phyloP scores from a whole-genome alignment of 495 filamentous ascomycete species.

The Cercophora samala region DNA sequence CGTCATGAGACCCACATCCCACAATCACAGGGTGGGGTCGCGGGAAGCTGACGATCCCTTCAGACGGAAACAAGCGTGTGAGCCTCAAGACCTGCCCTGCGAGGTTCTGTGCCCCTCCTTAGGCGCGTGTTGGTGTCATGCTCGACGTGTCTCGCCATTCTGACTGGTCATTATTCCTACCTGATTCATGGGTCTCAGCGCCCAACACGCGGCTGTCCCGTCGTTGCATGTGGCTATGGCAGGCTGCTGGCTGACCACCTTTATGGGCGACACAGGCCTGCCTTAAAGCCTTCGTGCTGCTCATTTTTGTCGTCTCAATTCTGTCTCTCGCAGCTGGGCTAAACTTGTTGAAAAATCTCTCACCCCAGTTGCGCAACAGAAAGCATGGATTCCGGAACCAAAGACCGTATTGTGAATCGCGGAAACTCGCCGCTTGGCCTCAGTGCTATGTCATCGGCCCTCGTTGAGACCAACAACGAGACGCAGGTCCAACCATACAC shows the following conservation, averaged over 20 bases:
- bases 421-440: constrained; percentile 26
- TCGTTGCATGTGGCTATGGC: not conserved
- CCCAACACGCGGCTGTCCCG: not conserved
- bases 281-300: not conserved
- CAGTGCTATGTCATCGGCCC: constrained; percentile 7
- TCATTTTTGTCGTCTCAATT: not conserved
- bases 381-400: not conserved
- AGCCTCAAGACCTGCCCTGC: not conserved
- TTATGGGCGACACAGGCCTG: not conserved
- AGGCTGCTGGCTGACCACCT: not conserved
- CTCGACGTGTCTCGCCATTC: not conserved
- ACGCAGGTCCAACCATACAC: constrained; percentile 11
- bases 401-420: not conserved
- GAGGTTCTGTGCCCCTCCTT: not conserved
- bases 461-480: constrained; percentile 6
- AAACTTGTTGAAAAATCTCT: not conserved
- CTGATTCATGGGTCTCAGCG: not conserved
- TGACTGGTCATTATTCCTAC: not conserved
- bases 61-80: not conserved
- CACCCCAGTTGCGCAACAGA: not conserved
- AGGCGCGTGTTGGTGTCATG: not conserved
- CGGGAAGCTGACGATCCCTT: not conserved
- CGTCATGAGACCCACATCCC: not conserved
- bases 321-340: not conserved
- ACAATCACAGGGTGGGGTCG: not conserved